These are phyloP conservation scores for Inonotus hispidus DNA, from an alignment of 1,284 basidiomycete species.

Conservation along the genomic window DNA sequence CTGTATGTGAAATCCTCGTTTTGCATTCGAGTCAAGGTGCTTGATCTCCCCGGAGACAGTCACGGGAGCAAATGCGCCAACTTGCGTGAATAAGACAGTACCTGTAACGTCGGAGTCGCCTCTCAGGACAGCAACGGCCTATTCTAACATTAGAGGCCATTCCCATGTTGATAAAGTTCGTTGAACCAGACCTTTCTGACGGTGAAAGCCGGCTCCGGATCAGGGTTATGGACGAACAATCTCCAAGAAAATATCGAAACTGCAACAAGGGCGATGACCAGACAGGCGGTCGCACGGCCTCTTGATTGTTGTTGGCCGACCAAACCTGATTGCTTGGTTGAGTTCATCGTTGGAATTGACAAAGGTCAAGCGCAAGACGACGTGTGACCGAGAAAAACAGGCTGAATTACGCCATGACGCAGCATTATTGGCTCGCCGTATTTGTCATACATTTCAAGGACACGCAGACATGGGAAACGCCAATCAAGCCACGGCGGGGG, in stretches of 20 bases:
- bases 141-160: not conserved
- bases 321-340: not conserved
- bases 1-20: slow-evolving; percentile 78
- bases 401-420: not conserved
- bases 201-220: not conserved
- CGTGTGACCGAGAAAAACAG: not conserved
- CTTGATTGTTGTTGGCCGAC: slow-evolving; percentile 4
- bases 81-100: slow-evolving; percentile 62
- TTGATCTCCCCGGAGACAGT: slow-evolving; percentile 58
- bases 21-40: slow-evolving; percentile 52
- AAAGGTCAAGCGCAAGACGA: not conserved
- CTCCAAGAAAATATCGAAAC: slow-evolving; percentile 9
- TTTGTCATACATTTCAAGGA: not conserved
- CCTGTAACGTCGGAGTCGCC: slow-evolving; percentile 59
- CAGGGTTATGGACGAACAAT: slow-evolving; percentile 3
- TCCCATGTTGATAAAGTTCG: not conserved
- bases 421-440: not conserved
- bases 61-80: slow-evolving; percentile 46
- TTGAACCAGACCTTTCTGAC: slow-evolving; percentile 2
- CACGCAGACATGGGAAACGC: not conserved
- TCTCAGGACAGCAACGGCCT: slow-evolving; percentile 66
- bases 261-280: not conserved
- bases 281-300: slow-evolving; percentile 9
- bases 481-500: not conserved
- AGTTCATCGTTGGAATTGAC: not conserved